These are phyloP conservation scores for Crocinoboletus sp. DNA, from an alignment of 1,284 basidiomycete genomes.

Conservation along the genomic window DNA sequence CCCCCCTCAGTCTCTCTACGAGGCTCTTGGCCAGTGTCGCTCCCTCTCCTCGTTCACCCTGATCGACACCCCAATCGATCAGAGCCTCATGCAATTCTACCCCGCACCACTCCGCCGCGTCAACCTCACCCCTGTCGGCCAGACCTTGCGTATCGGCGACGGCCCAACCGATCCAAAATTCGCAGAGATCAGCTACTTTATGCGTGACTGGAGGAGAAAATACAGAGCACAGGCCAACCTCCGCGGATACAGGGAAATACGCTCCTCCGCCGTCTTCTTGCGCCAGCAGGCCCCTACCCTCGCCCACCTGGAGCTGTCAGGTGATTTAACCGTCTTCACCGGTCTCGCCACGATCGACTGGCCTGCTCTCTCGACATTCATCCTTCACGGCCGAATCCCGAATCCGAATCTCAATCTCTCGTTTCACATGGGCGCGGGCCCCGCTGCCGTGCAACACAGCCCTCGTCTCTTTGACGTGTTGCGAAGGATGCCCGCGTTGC, in stretches of 20 bases:
- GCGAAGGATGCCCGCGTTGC: constrained; percentile 25
- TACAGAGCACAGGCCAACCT: constrained; percentile 29
- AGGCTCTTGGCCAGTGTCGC: constrained; percentile 26
- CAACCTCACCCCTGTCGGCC: constrained; percentile 28
- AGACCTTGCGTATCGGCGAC: constrained; percentile 29
- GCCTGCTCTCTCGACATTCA: constrained; percentile 26
- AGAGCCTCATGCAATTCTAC: constrained; percentile 31
- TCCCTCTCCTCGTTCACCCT: constrained; percentile 26
- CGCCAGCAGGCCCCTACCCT: constrained; percentile 28
- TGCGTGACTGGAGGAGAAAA: constrained; percentile 34
- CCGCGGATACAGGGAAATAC: constrained; percentile 29
- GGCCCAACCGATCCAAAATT: constrained; percentile 32
- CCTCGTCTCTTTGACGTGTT: constrained; percentile 26
- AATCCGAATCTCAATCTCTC: constrained; percentile 12
- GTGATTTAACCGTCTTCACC: constrained; percentile 27
- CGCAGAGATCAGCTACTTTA: constrained; percentile 33
- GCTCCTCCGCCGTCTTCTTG: constrained; percentile 30
- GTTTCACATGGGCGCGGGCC: constrained; percentile 10
- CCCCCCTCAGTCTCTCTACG: constrained; percentile 28
- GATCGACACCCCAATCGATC: constrained; percentile 32
- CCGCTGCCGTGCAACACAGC: not conserved
- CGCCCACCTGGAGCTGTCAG: constrained; percentile 27
- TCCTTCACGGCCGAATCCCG: constrained; percentile 28
- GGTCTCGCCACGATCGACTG: constrained; percentile 31
- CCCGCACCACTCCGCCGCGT: constrained; percentile 24